A percentile compares a stretch with the other conserved stretches of the same genome.
Conservation (phyloP, 495 filamentous ascomycete genomes). For the Aspergillus sclerotioniger region DNA sequence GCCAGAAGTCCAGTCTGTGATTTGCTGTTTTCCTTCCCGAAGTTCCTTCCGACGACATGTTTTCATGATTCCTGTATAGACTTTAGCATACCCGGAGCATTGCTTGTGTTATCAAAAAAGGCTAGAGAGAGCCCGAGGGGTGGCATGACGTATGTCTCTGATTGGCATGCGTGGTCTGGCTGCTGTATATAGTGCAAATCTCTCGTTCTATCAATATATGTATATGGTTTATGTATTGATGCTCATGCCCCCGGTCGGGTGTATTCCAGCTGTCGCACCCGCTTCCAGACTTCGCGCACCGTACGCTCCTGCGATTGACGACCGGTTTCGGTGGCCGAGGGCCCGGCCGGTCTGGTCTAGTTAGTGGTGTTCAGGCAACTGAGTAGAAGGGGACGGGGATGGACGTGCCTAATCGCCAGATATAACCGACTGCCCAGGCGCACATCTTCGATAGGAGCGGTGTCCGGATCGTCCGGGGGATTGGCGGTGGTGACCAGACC, state of each 20-base stretch:
- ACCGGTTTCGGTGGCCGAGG: constrained; percentile 56
- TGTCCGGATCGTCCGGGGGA: constrained; percentile 54
- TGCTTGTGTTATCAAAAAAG: constrained; percentile 20
- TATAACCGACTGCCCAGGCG: constrained; percentile 62
- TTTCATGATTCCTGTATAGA: constrained; percentile 30
- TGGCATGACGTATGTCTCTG: constrained; percentile 1
- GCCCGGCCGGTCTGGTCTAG: constrained; percentile 54
- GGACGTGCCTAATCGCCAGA: constrained; percentile 57
- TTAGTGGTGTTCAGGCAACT: not conserved
- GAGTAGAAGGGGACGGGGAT: not conserved
- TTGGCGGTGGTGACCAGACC: constrained; percentile 67
- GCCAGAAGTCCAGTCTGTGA: constrained; percentile 32
- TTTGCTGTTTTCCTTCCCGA: constrained; percentile 3
- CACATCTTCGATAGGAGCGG: constrained; percentile 54
- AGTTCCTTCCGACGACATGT: constrained; percentile 13
- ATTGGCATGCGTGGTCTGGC: not conserved
- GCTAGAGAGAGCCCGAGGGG: not conserved
- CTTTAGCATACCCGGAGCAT: constrained; percentile 25
- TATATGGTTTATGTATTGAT: not conserved
- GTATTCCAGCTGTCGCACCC: constrained; percentile 61
- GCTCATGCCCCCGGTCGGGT: constrained; percentile 48
- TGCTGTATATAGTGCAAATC: constrained; percentile 16
- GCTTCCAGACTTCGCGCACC: constrained; percentile 65
- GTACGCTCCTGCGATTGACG: constrained; percentile 63
- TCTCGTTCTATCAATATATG: not conserved